phyloP scores from a whole-genome alignment of 768 basidiomycete species.

The Phylloporus rhodoxanthus region DNA sequence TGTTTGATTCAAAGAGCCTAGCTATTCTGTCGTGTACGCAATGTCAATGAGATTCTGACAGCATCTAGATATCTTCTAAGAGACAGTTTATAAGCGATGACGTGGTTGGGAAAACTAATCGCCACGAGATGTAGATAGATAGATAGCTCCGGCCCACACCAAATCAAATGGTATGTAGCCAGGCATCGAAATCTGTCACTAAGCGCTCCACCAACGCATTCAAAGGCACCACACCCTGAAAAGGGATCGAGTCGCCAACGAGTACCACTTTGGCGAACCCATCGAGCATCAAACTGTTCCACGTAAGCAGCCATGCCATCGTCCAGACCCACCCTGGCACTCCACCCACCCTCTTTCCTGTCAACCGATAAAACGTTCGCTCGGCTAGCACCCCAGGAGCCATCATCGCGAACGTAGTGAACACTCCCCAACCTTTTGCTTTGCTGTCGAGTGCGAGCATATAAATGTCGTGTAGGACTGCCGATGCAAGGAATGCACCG shows the following conservation, averaged over 20 bases:
- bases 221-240: conserved; percentile 1
- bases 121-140: too few relatives aligned
- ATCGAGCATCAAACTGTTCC: conserved; percentile 22
- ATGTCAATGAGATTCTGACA: not conserved
- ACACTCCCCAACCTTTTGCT: conserved; percentile 36
- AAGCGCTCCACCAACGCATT: conserved; percentile 6
- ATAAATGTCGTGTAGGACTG: conserved; percentile 47
- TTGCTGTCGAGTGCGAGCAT: conserved; percentile 47
- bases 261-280: conserved; percentile 13
- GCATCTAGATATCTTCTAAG: too few relatives aligned
- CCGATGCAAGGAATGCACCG: conserved; percentile 55
- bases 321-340: conserved; percentile 33
- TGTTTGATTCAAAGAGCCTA: not conserved
- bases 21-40: not conserved
- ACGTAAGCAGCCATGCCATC: conserved; percentile 24
- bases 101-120: too few relatives aligned
- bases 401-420: conserved; percentile 51
- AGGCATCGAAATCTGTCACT: conserved; percentile 10
- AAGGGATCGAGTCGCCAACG: conserved; percentile 4
- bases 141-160: too few relatives aligned
- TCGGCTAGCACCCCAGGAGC: conserved; percentile 48
- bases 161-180: conserved; percentile 5
- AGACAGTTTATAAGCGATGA: too few relatives aligned
- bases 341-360: conserved; percentile 28
- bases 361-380: conserved; percentile 18